Evolutionary conservation across 768 basidiomycete species (phyloP).

Genomic region (Leucosporidium creatinivorum): DNA sequence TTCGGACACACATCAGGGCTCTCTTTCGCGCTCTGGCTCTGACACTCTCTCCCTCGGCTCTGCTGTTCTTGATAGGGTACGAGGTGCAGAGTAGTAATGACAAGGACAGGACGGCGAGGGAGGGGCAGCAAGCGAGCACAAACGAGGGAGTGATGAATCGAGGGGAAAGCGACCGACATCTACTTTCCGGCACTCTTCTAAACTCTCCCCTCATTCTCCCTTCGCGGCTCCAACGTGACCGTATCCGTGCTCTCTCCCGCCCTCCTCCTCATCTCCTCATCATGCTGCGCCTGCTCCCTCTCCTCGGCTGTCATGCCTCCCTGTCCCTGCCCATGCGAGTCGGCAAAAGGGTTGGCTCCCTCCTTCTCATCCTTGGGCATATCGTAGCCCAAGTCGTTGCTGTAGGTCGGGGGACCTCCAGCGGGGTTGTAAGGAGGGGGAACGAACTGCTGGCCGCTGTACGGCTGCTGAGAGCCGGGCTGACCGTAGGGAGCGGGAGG

Average conservation of each 20-base stretch:
- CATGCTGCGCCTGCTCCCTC: not conserved
- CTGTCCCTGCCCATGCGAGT: not conserved
- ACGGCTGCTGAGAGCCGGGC: not conserved
- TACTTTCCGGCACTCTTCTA: too few relatives aligned
- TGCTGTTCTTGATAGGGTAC: too few relatives aligned
- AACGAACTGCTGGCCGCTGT: not conserved
- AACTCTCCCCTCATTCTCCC: conserved; percentile 4
- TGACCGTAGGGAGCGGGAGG: not conserved
- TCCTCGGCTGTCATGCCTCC: not conserved
- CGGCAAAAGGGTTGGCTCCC: not conserved
- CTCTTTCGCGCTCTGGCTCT: too few relatives aligned
- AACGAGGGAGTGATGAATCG: not conserved
- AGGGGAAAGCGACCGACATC: too few relatives aligned
- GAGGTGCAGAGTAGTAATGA: too few relatives aligned
- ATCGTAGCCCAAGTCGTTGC: not conserved
- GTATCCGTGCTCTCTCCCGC: conserved; percentile 1
- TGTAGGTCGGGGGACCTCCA: not conserved
- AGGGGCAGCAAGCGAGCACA: not conserved
- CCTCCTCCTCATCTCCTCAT: not conserved
- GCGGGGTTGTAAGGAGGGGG: not conserved
- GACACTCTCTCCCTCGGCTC: too few relatives aligned
- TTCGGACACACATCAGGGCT: too few relatives aligned
- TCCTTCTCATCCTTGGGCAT: not conserved
- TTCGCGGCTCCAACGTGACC: conserved; percentile 4
- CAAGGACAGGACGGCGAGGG: too few relatives aligned